These are phyloP conservation scores for Cystoderma amianthinum DNA, from an alignment of 768 basidiomycete genomes.

Conservation along the genomic window DNA sequence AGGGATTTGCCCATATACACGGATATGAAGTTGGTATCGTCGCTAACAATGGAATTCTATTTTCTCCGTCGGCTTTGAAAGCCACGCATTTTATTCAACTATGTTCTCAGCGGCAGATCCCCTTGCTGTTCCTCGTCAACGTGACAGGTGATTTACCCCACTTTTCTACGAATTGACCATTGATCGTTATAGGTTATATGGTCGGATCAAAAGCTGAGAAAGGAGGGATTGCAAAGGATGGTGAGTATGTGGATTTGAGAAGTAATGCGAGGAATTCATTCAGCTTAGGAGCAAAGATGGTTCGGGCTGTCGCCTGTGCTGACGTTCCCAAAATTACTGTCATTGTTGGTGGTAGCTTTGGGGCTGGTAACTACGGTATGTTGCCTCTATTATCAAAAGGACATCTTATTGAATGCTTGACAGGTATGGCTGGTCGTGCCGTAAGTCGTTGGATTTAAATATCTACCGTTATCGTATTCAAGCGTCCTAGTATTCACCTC, in stretches of 20 bases:
- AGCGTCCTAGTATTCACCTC: slow-evolving; percentile 77
- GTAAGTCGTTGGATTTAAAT: slow-evolving; percentile 38
- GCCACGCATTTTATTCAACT: slow-evolving; percentile 94
- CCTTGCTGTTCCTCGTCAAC: slow-evolving; percentile 89
- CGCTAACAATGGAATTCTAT: slow-evolving; percentile 92
- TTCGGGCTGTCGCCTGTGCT: slow-evolving; percentile 89
- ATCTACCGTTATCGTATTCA: slow-evolving; percentile 3
- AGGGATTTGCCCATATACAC: slow-evolving; percentile 88
- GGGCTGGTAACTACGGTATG: slow-evolving; percentile 91
- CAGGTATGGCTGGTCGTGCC: slow-evolving; percentile 90
- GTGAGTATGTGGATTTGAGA: slow-evolving; percentile 26
- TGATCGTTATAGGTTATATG: slow-evolving; percentile 64
- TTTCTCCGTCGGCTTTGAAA: slow-evolving; percentile 90
- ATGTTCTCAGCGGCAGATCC: slow-evolving; percentile 87
- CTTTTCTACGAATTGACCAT: neutral
- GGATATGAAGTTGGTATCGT: slow-evolving; percentile 89
- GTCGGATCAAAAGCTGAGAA: slow-evolving; percentile 93
- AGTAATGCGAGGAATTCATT: neutral
- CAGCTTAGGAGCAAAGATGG: slow-evolving; percentile 94
- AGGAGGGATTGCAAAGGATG: slow-evolving; percentile 93
- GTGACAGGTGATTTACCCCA: slow-evolving; percentile 57
- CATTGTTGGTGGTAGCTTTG: slow-evolving; percentile 88
- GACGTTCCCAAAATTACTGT: slow-evolving; percentile 94
- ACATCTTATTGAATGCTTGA: slow-evolving; percentile 2
- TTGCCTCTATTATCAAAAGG: slow-evolving; percentile 5